Conservation (phyloP, 2,329 filamentous ascomycete species). For the Hypoxylon sp. region DNA sequence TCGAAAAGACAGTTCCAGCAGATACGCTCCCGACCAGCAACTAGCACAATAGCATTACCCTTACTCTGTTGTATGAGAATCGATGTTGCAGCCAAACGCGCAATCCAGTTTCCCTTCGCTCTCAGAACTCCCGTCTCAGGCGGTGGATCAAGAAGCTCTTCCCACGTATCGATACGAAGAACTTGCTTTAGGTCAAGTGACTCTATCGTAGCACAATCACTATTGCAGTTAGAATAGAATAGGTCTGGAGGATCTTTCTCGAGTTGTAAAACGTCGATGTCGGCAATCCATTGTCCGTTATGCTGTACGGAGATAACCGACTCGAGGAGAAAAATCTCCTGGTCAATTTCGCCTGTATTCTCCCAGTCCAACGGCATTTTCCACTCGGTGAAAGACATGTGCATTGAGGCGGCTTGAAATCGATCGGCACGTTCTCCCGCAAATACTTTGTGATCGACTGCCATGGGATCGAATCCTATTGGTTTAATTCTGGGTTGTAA, state of each 20-base stretch:
- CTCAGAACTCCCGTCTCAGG: not conserved
- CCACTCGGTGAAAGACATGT: slow-evolving; percentile 38
- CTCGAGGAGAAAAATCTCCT: slow-evolving; percentile 30
- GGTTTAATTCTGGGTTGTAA: not conserved
- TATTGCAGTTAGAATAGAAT: not conserved
- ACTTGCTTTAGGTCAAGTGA: not conserved
- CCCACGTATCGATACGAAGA: slow-evolving; percentile 5
- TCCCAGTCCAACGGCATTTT: slow-evolving; percentile 30
- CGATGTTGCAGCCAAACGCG: not conserved
- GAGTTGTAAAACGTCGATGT: not conserved
- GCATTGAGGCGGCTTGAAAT: slow-evolving; percentile 16
- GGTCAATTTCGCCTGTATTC: slow-evolving; percentile 25
- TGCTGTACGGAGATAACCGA: slow-evolving; percentile 31
- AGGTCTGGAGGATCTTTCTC: not conserved
- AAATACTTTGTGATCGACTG: not conserved
- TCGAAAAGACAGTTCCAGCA: not conserved
- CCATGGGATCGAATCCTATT: not conserved
- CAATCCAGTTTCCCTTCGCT: slow-evolving; percentile 10
- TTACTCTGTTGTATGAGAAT: not conserved
- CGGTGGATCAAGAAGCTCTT: slow-evolving; percentile 12
- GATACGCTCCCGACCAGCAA: not conserved
- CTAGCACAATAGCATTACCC: not conserved
- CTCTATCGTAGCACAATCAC: not conserved
- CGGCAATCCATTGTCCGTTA: slow-evolving; percentile 33
- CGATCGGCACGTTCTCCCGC: not conserved